Percentiles rank a stretch among this genome's conserved stretches.
Evolutionary conservation across 352 stramenopile species (phyloP).

Genomic region (Thraustochytrium sp.): DNA sequence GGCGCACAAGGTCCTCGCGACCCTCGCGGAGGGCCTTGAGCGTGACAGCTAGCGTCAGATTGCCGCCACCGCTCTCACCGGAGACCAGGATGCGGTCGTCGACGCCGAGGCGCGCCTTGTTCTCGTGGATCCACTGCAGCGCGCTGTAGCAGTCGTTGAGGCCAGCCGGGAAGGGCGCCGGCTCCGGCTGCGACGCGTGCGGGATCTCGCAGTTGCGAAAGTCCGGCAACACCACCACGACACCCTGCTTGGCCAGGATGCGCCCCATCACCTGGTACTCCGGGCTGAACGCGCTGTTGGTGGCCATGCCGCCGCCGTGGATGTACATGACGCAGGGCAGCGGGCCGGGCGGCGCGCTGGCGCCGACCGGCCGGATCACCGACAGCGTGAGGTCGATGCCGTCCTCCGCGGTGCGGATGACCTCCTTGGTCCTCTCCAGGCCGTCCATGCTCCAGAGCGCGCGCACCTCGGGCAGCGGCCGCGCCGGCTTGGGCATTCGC

Average conservation of each 20-base stretch:
- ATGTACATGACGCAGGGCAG: conserved; percentile 31
- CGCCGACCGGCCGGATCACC: neutral
- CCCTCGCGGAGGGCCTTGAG: neutral
- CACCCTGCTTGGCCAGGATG: conserved; percentile 1
- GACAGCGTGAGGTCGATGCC: neutral
- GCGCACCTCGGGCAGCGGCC: neutral
- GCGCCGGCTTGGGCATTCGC: neutral
- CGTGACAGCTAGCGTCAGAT: neutral
- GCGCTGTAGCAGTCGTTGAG: conserved; percentile 30
- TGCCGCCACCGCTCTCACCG: neutral
- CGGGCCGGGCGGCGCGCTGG: neutral
- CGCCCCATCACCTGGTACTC: neutral
- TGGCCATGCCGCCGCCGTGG: conserved; percentile 32
- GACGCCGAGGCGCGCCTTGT: neutral
- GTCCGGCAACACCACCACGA: neutral
- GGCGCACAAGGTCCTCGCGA: neutral
- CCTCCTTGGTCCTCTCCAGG: neutral
- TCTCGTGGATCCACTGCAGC: conserved; percentile 24
- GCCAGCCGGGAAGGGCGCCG: neutral
- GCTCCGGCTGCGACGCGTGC: neutral
- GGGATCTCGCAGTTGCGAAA: conserved; percentile 34
- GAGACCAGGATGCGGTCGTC: conserved; percentile 12
- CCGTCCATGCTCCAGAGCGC: neutral
- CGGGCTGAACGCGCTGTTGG: neutral
- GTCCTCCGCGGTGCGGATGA: neutral